Conservation (phyloP, 768 basidiomycete species). For the Piloderma croceum region DNA sequence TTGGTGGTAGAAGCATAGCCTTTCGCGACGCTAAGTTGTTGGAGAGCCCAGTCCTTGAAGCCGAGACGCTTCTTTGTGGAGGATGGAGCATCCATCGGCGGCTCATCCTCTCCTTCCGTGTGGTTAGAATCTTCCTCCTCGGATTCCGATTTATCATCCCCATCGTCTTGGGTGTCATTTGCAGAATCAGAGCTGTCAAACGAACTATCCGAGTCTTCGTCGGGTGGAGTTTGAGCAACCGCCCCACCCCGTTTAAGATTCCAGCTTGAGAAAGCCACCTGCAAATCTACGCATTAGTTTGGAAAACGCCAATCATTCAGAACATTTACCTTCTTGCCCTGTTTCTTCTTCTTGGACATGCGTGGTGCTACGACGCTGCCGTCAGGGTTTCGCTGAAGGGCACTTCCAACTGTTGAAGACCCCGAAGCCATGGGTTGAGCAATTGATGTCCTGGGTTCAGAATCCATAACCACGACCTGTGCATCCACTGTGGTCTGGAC, state of each 20-base stretch:
- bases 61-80: constrained; percentile 38
- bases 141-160: constrained; percentile 19
- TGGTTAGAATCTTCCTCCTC: constrained; percentile 13
- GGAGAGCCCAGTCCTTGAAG: constrained; percentile 89
- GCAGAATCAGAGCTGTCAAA: constrained; percentile 79
- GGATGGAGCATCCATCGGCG: constrained; percentile 13
- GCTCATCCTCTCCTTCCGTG: constrained; percentile 16
- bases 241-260: constrained; percentile 28
- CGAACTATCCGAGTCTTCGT: constrained; percentile 47
- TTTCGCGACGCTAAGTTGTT: constrained; percentile 59
- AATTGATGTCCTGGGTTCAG: constrained; percentile 16
- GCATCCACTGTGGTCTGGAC: constrained; percentile 12
- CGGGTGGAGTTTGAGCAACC: constrained; percentile 20
- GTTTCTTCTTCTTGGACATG: constrained; percentile 38
- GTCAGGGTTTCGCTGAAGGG: constrained; percentile 60
- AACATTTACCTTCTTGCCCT: constrained; percentile 39
- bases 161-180: constrained; percentile 40
- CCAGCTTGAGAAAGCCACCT: constrained; percentile 50
- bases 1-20: constrained; percentile 34
- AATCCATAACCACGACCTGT: constrained; percentile 20
- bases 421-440: constrained; percentile 16
- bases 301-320: constrained; percentile 2
- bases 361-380: constrained; percentile 52
- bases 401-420: constrained; percentile 47
- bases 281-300: constrained; percentile 5